These are phyloP conservation scores for Tolypocladium tropicale DNA, from an alignment of 2,329 filamentous ascomycete species.

Conservation along the genomic window DNA sequence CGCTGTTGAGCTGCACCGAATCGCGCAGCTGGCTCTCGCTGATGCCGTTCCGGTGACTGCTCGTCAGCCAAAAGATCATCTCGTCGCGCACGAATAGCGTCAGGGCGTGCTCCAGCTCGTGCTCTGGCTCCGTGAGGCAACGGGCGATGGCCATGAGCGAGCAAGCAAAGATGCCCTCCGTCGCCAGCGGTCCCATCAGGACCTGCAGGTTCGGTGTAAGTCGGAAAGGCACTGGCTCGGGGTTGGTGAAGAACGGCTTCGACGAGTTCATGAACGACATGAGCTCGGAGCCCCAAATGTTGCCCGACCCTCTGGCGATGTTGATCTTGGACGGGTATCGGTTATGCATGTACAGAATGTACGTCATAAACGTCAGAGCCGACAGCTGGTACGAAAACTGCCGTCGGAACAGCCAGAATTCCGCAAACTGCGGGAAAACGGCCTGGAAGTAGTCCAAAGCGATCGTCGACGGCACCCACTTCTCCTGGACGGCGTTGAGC, in stretches of 20 bases:
- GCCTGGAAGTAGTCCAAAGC: constrained; percentile 82
- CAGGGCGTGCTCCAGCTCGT: constrained; percentile 89
- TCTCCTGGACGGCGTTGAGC: constrained; percentile 88
- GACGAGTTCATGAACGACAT: constrained; percentile 78
- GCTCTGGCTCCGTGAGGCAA: constrained; percentile 79
- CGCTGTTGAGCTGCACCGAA: constrained; percentile 75
- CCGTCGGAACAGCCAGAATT: constrained; percentile 97
- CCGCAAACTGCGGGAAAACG: constrained; percentile 78
- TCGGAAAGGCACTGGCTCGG: constrained; percentile 92
- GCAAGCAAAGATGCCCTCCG: constrained; percentile 92
- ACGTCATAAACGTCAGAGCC: constrained; percentile 95
- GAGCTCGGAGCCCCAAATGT: constrained; percentile 92
- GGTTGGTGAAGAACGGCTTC: constrained; percentile 88
- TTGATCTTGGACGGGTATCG: constrained; percentile 93
- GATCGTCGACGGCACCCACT: constrained; percentile 76
- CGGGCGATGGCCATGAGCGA: constrained; percentile 94
- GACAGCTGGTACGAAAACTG: constrained; percentile 96
- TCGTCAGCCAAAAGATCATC: constrained; percentile 94
- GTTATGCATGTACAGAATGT: constrained; percentile 93
- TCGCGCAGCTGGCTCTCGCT: constrained; percentile 62
- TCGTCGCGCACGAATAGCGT: constrained; percentile 94
- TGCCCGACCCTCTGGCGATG: constrained; percentile 77
- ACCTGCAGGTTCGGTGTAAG: constrained; percentile 93
- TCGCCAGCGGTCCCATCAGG: constrained; percentile 89
- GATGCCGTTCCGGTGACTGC: constrained; percentile 50